phyloP scores from a whole-genome alignment of 768 basidiomycete genomes.

The Grammothele lineata region DNA sequence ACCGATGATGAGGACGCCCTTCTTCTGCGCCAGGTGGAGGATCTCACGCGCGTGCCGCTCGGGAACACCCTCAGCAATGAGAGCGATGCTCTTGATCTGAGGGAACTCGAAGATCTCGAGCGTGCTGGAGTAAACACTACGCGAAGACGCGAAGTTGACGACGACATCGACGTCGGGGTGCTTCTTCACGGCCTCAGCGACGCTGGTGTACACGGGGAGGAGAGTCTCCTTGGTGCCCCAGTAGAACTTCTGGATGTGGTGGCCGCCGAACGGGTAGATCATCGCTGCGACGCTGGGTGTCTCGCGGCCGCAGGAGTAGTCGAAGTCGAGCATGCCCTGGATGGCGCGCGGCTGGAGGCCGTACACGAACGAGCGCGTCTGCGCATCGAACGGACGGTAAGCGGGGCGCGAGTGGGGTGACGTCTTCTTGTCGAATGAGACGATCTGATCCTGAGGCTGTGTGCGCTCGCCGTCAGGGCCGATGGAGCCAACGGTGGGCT shows the following conservation, averaged over 20 bases:
- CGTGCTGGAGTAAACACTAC: slow-evolving; percentile 92
- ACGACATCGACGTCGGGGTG: slow-evolving; percentile 96
- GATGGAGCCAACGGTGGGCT: slow-evolving; percentile 57
- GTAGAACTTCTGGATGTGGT: slow-evolving; percentile 99
- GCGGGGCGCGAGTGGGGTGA: slow-evolving; percentile 53
- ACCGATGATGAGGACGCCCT: slow-evolving; percentile 88
- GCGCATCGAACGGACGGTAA: slow-evolving; percentile 89
- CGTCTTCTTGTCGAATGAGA: slow-evolving; percentile 68
- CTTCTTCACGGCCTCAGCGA: slow-evolving; percentile 89
- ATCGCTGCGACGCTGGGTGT: slow-evolving; percentile 95
- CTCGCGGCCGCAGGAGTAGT: slow-evolving; percentile 92
- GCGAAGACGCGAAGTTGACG: slow-evolving; percentile 95
- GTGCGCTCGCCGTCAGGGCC: slow-evolving; percentile 76
- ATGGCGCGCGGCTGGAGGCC: slow-evolving; percentile 99
- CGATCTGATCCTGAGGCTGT: slow-evolving; percentile 85
- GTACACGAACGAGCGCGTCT: slow-evolving; percentile 95
- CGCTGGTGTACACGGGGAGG: slow-evolving; percentile 91
- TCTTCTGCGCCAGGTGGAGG: slow-evolving; percentile 80
- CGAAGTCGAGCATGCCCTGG: slow-evolving; percentile 98
- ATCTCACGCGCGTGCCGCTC: slow-evolving; percentile 97
- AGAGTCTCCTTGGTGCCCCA: slow-evolving; percentile 99
- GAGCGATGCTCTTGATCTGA: slow-evolving; percentile 71
- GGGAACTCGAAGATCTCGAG: slow-evolving; percentile 81
- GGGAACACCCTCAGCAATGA: slow-evolving; percentile 99
- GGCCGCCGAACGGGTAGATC: slow-evolving; percentile 99